Base-by-base conservation (phyloP, 495 filamentous ascomycete genomes). In the Parachaetomium inaequale region DNA sequence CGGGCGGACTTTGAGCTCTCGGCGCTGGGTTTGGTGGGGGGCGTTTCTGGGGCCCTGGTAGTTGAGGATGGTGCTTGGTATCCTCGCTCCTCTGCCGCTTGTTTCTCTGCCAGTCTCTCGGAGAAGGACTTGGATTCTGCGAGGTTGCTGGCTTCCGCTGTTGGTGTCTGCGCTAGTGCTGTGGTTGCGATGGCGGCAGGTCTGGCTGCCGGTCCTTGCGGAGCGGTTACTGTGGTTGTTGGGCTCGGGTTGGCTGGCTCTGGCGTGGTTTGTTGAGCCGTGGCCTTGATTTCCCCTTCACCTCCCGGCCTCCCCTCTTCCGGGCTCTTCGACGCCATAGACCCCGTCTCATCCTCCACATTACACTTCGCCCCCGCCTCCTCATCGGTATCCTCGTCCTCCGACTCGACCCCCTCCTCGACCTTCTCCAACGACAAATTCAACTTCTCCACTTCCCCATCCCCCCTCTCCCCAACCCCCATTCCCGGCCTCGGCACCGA, bases 331-430 rank as follows among this genome's bases (percentile, higher is more conserved):
- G 50, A 45, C 26, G n/a, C 34, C 12, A 54, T 23, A 0, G 17
- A 21, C 31, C 6, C 31, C 2, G 42, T n/a, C 4, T 25, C 42
- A 15, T 59, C 55, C 8, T 42, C 59, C 26, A 5, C 23, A 11
- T 40, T 34, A 26, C 43, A 56, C 50, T 50, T 61, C 29, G 55
- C 59, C 8, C 54, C 58, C 0, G 53, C 59, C n/a, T 62, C 67
- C 26, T 46, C 28, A 3, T 55, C 61, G 3, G 19, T 11, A 43
- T 64, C 63, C 0, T 54, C 31, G 5, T 55, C 55, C 25, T 64
- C 63, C n/a, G 45, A 51, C 21, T 55, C 63, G 10, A 19, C 61
- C n/a, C 25, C 58, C 28, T 67, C 69, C 36, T 64, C 64, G 2
- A 63, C n/a, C 55, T 59, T 67, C 2, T 63, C 69, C 38, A 64